Conservation (phyloP, 1,284 basidiomycete species). For the Cutaneotrichosporon cutaneum region DNA sequence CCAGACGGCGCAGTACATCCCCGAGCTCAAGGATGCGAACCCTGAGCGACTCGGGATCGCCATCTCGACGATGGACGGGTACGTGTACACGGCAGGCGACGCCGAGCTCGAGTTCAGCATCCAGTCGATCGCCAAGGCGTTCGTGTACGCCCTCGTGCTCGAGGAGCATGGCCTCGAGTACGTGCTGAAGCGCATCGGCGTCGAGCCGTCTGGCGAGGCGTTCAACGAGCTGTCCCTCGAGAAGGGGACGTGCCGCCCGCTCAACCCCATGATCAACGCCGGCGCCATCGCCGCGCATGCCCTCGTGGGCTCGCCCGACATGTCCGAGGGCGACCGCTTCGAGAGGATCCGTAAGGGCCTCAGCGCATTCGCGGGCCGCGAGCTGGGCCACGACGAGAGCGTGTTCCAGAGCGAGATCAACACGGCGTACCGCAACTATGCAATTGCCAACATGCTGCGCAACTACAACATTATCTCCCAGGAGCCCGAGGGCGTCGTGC, state of each 20-base stretch:
- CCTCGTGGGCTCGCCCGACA: slow-evolving; percentile 9
- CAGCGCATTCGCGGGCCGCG: slow-evolving; percentile 18
- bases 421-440: slow-evolving; percentile 21
- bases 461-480: slow-evolving; percentile 18
- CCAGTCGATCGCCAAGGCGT: slow-evolving; percentile 28
- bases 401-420: slow-evolving; percentile 19
- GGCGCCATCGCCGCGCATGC: slow-evolving; percentile 23
- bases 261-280: slow-evolving; percentile 28
- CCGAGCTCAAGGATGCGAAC: slow-evolving; percentile 20
- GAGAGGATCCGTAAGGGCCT: slow-evolving; percentile 21
- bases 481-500: slow-evolving; percentile 17
- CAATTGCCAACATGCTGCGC: slow-evolving; percentile 25
- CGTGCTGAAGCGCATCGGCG: slow-evolving; percentile 13
- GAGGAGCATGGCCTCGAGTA: slow-evolving; percentile 19
- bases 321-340: slow-evolving; percentile 12
- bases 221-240: slow-evolving; percentile 26
- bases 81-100: slow-evolving; percentile 22
- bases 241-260: slow-evolving; percentile 16
- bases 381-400: slow-evolving; percentile 18
- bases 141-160: slow-evolving; percentile 25
- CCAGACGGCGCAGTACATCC: slow-evolving; percentile 19
- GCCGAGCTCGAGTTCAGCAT: slow-evolving; percentile 22
- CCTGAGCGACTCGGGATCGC: slow-evolving; percentile 12
- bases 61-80: slow-evolving; percentile 21
- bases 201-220: slow-evolving; percentile 25